Conservation (phyloP, 2,329 filamentous ascomycete species). For the Neonectria ditissima region DNA sequence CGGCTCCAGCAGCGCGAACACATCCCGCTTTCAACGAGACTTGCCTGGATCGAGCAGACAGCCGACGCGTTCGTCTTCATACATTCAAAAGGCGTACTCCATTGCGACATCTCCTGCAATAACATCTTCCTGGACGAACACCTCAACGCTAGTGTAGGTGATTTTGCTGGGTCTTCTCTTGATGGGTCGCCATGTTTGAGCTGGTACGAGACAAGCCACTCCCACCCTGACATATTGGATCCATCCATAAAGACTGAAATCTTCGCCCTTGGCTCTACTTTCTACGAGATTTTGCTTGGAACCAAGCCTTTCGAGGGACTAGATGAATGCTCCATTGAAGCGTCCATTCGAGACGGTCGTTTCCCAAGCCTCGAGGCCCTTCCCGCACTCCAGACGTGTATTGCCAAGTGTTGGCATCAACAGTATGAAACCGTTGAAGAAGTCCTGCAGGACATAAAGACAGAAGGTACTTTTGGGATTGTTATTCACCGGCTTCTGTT, state of each 20-base stretch:
- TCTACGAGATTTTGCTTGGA: slow-evolving; percentile 9
- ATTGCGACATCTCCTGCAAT: slow-evolving; percentile 18
- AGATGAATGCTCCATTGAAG: slow-evolving; percentile 7
- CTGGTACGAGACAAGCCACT: slow-evolving; percentile 17
- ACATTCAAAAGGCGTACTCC: slow-evolving; percentile 7
- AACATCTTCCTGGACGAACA: slow-evolving; percentile 14
- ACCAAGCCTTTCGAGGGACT: slow-evolving; percentile 7
- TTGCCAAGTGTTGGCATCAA: slow-evolving; percentile 13
- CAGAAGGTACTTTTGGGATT: slow-evolving; percentile 7
- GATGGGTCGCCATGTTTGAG: slow-evolving; percentile 1
- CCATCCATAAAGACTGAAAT: slow-evolving; percentile 6
- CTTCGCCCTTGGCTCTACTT: slow-evolving; percentile 18
- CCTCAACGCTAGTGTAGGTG: slow-evolving; percentile 9
- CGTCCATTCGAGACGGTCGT: background rate
- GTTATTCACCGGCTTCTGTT: background rate
- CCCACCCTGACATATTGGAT: slow-evolving; percentile 1
- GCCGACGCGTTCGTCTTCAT: slow-evolving; percentile 3
- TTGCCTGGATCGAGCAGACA: slow-evolving; percentile 6
- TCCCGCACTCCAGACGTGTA: background rate
- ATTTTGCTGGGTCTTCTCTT: slow-evolving; percentile 16
- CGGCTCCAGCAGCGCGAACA: too few relatives aligned
- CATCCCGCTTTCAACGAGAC: background rate
- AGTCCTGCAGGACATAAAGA: slow-evolving; percentile 10
- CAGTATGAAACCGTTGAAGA: slow-evolving; percentile 9
- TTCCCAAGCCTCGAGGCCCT: slow-evolving; percentile 8